phyloP scores from a whole-genome alignment of 2,329 filamentous ascomycete species.

The Ophiocordyceps australis region DNA sequence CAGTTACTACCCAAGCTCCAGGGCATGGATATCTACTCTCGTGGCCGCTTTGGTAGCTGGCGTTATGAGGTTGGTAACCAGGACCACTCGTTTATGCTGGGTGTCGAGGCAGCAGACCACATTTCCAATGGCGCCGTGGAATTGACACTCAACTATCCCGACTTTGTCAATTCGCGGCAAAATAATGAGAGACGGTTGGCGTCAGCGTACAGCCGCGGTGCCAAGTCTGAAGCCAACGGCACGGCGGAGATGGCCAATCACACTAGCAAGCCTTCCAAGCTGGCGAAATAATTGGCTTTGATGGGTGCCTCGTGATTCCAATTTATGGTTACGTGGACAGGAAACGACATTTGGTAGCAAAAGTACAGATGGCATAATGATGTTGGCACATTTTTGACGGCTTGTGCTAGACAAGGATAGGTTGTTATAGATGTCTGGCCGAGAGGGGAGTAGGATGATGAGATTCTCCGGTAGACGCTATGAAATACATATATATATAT shows the following conservation, averaged over 20 bases:
- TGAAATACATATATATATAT: too few relatives aligned
- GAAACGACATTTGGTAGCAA: too few relatives aligned
- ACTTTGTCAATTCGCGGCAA: constrained; percentile 72
- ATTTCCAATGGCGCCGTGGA: constrained; percentile 80
- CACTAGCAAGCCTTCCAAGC: constrained; percentile 14
- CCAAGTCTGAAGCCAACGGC: constrained; percentile 15
- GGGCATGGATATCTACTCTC: constrained; percentile 80
- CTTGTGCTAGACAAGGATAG: too few relatives aligned
- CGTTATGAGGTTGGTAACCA: constrained; percentile 94
- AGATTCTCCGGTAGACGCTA: too few relatives aligned
- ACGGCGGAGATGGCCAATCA: constrained; percentile 3
- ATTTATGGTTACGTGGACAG: too few relatives aligned
- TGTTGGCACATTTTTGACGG: too few relatives aligned
- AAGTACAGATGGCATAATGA: too few relatives aligned
- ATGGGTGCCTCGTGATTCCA: too few relatives aligned
- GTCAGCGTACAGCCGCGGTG: constrained; percentile 21
- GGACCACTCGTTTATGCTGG: constrained; percentile 95
- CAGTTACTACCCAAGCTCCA: constrained; percentile 86
- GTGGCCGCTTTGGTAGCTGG: constrained; percentile 96
- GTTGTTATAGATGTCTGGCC: too few relatives aligned
- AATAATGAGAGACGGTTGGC: constrained; percentile 32
- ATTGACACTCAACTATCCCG: constrained; percentile 88
- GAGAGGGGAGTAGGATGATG: too few relatives aligned
- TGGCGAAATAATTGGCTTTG: constrained; percentile 11
- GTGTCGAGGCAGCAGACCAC: constrained; percentile 82